Evolutionary conservation across 139 green algal species (phyloP).

Genomic region (Picochlorum sp.): DNA sequence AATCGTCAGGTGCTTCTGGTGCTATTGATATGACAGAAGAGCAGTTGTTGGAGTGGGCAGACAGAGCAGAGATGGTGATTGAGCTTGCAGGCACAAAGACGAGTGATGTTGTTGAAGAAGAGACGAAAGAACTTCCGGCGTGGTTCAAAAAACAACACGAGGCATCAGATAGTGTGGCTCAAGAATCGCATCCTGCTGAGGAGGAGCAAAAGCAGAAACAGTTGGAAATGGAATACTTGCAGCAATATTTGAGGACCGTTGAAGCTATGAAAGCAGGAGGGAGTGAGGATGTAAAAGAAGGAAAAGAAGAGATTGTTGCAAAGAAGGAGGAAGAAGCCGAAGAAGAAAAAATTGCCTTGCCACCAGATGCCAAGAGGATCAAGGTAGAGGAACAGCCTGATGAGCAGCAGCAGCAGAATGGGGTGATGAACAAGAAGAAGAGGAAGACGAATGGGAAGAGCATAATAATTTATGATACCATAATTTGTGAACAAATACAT

Average conservation of each 20-base stretch:
- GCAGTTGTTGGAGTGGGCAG: conserved; percentile 27
- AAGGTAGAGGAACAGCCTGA: conserved; percentile 8
- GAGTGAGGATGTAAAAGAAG: neutral
- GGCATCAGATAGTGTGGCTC: neutral
- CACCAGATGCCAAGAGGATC: neutral
- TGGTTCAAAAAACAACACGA: conserved; percentile 16
- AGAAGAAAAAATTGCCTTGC: neutral
- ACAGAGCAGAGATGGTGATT: conserved; percentile 20
- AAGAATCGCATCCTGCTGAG: conserved; percentile 1
- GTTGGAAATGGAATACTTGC: conserved; percentile 19
- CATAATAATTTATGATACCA: neutral
- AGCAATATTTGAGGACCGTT: conserved; percentile 27
- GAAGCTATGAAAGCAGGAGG: conserved; percentile 1
- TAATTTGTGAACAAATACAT: too few relatives aligned
- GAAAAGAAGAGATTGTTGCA: neutral
- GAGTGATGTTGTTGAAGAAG: conserved; percentile 2
- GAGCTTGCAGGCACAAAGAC: conserved; percentile 6
- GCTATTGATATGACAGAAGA: conserved; percentile 21
- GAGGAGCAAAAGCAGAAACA: neutral
- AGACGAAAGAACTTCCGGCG: conserved; percentile 26
- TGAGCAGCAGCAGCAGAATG: neutral
- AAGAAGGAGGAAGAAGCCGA: neutral
- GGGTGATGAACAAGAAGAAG: conserved; percentile 5
- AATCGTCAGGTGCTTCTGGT: neutral
- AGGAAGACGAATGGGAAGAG: conserved; percentile 20